Base-by-base conservation (phyloP, 108 stramenopile species). In the Cyclostephanos tholiformis region DNA sequence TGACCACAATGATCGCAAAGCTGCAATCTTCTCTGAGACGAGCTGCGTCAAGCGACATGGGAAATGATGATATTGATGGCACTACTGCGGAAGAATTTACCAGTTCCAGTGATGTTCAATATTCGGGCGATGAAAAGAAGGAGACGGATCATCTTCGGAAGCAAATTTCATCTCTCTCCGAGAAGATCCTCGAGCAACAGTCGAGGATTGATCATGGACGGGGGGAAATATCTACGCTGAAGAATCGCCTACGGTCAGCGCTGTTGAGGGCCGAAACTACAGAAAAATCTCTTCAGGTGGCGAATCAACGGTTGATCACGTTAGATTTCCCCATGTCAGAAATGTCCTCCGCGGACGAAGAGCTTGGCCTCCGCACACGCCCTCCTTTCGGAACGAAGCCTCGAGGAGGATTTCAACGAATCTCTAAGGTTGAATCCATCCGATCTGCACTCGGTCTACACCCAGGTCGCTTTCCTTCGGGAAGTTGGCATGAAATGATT, bases 181-280 rank as follows among this genome's bases (percentile, higher is more conserved):
- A 93, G 78, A 87, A 91, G 64, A 70, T 91, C 2, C 25, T 94
- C 44, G 84, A 87, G 13, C 80, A 87, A 41, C 84, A 91, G 53
- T 85, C 85, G 13, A 88, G 86, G 48, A 63, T 91, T 32, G 82
- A 83, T 27, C 72, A 80, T 32, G 62, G 46, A 9, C 69, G 60
- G 17, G 86, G 84, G 38, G 93, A 91, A 57, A 67, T 82, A 14
- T 72, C 80, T 23, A 74, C 92, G 4, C 58, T 93, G 66, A 87
- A 88, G 61, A 91, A 75, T 67, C 87, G 90, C 60, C 76, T 93
- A 16, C 83, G 87, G 50, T 66, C 79, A 27, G 92, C 92, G 11
- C 16, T 82, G 22, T 63, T 80, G 7, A 74, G 88, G 43, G 90
- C 89, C 7, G 78, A 85, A 14, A 71, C 77, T 17, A 86, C 90